Base-by-base conservation (phyloP, 116 monocot species). In the Iris pallida region DNA sequence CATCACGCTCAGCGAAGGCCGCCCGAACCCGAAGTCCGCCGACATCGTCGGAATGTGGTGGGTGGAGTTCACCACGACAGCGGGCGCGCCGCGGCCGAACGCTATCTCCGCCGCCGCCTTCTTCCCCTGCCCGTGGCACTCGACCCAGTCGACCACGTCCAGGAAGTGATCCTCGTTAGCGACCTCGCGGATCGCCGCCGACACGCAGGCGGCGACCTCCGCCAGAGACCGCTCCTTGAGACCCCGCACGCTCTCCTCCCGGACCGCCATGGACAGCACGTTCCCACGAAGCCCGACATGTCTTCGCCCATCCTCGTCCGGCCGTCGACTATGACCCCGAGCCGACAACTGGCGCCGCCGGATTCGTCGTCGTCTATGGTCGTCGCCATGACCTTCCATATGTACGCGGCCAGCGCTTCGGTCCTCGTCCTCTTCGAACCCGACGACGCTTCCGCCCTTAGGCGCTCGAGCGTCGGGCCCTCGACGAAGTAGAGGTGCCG, bases 281-380 rank as follows among this genome's bases (percentile, higher is more conserved):
- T 76, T 76, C 4, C 76, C 0, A 46, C 8, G 55, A 47, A 76
- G 55, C 42, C 47, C 6, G 47, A 14, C 47, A 47, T 14, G 16
- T 0, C 5, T 11, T 30, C 16, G 12, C 5, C 42, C 0, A 70
- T 20, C 42, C 64, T 57, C 16, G 13, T 13, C 0, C 76, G 76
- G 4, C 70, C 76, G 13, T 76, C 70, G 3, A 76, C 70, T 0
- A 45, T 16, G 70, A 63, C 63, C 5, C 70, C 76, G 64, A 76
- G 70, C 2, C 55, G 47, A 64, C 64, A 76, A 3, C 9, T 13
- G 30, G 30, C 30, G 5, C 18, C 0, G 6, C 45, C 30, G 30
- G 2, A 4, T 30, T 30, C 3, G 30, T n/a, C 10, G 0, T 20
- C 4, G 6, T n/a, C 10, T 8, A 53, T 17, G 6, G 55, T 4